Base-by-base conservation (phyloP, 2,329 filamentous ascomycete species). In the Penicillium sp. region DNA sequence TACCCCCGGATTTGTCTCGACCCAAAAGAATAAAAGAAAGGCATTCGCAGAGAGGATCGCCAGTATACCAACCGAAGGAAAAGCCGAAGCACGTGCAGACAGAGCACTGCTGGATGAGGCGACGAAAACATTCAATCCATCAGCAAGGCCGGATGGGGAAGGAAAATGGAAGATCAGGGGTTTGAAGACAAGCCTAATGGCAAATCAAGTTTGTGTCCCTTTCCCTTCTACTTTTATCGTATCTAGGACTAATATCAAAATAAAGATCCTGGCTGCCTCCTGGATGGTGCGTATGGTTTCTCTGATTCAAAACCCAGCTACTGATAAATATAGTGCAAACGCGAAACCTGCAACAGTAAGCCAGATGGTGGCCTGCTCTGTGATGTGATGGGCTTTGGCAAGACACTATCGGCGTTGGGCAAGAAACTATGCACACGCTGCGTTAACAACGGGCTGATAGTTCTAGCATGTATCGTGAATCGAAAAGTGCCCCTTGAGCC, bases 371-470 rank as follows among this genome's bases (percentile, higher is more conserved):
- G 44, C 11, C 27, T 47, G 18, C 44, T 47, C 7, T 47, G 44
- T 19, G 44, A 47, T 47, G 23, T 47, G 10, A 47, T 47, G 44
- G 44, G 44, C 6, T 47, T 47, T 26, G 44, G 44, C 3, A 47
- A 47, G 23, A 47, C 44, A 5, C 7, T 47, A 7, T 47, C 44
- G 1, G n/a, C 44, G 4, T n/a, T 47, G 9, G 44, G 44, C 27
- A 46, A 46, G 32, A 14, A 8, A 13, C 11, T 11, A 0, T 23
- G 9, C n/a, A 7, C 16, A 23, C 5, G 9, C 8, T 2, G 8
- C n/a, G 18, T 9, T 1, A 3, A 7, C 7, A n/a, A 4, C n/a
- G 6, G 7, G 9, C 19, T 47, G 9, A 7, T 2, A 11, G 13
- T 36, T 18, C 8, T 10, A 47, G 44, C 44, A 5, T 47, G 44